Base-by-base conservation (phyloP, 306 rosid genomes). In the Malus orientalis region DNA sequence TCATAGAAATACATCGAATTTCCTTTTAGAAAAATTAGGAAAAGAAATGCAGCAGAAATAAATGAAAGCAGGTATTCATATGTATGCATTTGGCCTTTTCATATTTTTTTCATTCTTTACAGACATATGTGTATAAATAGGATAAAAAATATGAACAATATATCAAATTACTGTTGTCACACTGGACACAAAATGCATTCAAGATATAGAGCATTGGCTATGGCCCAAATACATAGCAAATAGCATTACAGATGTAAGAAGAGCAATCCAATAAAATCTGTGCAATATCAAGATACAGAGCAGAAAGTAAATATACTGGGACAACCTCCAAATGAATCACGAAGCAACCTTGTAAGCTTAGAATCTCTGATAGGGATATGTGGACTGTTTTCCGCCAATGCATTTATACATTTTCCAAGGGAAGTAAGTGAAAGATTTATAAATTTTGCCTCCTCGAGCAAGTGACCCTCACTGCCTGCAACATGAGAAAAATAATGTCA, bases 291-390 rank as follows among this genome's bases (percentile, higher is more conserved):
- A 75, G 18, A 78, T 66, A 58, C 57, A 58, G 59, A 65, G 62
- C 73, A 67, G 54, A 64, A 63, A 11, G 36, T 33, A 84, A 62
- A 29, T 68, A 79, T 32, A 49, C 25, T 69, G 55, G 74, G 25
- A 71, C 78, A 57, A 89, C 94, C 94, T 87, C 94, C 94, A 81
- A 89, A 89, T 63, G 94, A 89, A 80, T 87, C 94, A n/a, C 91
- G 90, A 76, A 89, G 91, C 79, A 89, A 80, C 85, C 94, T 89
- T 72, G 94, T 89, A 74, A 89, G 91, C 87, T 89, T 89, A 69
- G 94, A 87, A 79, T 87, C 94, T 82, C 94, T 87, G 59, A 84
- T 82, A 53, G 94, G 94, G 73, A 89, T 86, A 74, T 89, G 91
- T 49, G 91, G 79, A 69, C 86, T 85, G 69, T 82, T 87, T 86